These are phyloP conservation scores for Physcomitrium patens DNA, from an alignment of 225 moss, liverwort and hornwort genomes.

Conservation along the genomic window DNA sequence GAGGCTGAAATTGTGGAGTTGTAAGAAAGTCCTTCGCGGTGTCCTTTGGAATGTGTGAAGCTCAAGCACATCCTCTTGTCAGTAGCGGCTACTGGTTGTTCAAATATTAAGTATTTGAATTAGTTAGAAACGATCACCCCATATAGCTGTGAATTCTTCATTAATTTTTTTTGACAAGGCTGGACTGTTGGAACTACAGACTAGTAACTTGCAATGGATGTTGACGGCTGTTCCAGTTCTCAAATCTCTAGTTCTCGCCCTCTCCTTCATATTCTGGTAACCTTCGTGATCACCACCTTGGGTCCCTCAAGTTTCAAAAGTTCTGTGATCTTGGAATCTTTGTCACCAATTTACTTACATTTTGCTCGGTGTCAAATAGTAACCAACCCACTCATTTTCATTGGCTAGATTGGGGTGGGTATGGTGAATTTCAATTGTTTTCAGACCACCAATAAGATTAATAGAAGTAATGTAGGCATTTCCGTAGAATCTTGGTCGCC, in stretches of 20 bases:
- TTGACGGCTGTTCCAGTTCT: constrained; percentile 79
- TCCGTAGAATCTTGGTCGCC: not conserved
- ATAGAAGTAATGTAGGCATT: not conserved
- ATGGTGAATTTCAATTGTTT: not conserved
- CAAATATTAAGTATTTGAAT: too few relatives aligned
- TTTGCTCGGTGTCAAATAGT: not conserved
- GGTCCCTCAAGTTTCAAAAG: not conserved
- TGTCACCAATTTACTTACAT: not conserved
- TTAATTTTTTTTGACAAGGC: constrained; percentile 21
- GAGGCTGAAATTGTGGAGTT: not conserved
- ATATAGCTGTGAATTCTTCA: constrained; percentile 25
- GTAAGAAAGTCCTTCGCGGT: not conserved
- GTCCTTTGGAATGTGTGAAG: not conserved
- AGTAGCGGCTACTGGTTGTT: not conserved
- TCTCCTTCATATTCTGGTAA: constrained; percentile 91
- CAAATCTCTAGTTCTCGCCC: constrained; percentile 83
- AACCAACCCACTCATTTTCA: not conserved
- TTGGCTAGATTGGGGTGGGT: constrained; percentile 10
- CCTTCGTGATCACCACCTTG: not conserved
- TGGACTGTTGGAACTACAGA: constrained; percentile 50
- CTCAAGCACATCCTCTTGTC: not conserved
- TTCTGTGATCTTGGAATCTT: not conserved
- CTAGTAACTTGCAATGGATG: constrained; percentile 89
- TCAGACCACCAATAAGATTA: not conserved
- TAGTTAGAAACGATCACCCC: not conserved